Percentiles rank a stretch among this genome's conserved stretches.
These are phyloP conservation scores for Rugonectria rugulosa DNA, from an alignment of 2,329 filamentous ascomycete species.

Conservation along the genomic window DNA sequence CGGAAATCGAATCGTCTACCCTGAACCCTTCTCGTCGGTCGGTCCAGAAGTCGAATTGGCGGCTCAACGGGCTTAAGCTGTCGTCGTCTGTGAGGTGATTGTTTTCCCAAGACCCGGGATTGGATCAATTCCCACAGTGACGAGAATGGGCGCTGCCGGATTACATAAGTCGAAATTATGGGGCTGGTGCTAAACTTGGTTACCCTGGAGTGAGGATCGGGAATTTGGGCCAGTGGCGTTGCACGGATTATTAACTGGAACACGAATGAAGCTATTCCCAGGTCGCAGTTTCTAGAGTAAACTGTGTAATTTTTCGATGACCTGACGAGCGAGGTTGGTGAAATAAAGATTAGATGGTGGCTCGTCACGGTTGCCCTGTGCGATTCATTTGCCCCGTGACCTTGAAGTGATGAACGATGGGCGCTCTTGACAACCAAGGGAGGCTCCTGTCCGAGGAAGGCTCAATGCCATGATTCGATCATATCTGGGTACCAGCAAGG, in stretches of 20 bases:
- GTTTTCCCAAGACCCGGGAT: conserved; percentile 29
- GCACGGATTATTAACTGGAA: conserved; percentile 27
- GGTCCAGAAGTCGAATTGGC: not conserved
- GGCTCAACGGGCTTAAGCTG: conserved; percentile 11
- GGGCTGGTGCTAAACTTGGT: not conserved
- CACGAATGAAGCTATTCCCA: conserved; percentile 25
- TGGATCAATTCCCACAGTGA: conserved; percentile 24
- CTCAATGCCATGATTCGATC: too few species aligned
- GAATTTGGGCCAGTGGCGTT: conserved; percentile 23
- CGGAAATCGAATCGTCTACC: conserved; percentile 13
- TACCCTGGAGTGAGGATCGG: conserved; percentile 12
- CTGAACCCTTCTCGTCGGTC: conserved; percentile 9
- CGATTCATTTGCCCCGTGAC: too few species aligned
- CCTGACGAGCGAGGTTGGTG: too few species aligned
- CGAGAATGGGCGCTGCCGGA: conserved; percentile 19
- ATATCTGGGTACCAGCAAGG: too few species aligned
- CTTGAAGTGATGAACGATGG: too few species aligned
- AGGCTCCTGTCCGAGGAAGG: too few species aligned
- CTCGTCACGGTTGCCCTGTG: too few species aligned
- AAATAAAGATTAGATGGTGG: too few species aligned
- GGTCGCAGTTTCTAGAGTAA: not conserved
- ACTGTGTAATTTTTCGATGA: too few species aligned
- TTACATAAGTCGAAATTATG: conserved; percentile 34
- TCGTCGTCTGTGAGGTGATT: conserved; percentile 39
- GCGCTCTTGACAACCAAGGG: too few species aligned